phyloP scores from a whole-genome alignment of 495 filamentous ascomycete species.

The Tuber borchii region DNA sequence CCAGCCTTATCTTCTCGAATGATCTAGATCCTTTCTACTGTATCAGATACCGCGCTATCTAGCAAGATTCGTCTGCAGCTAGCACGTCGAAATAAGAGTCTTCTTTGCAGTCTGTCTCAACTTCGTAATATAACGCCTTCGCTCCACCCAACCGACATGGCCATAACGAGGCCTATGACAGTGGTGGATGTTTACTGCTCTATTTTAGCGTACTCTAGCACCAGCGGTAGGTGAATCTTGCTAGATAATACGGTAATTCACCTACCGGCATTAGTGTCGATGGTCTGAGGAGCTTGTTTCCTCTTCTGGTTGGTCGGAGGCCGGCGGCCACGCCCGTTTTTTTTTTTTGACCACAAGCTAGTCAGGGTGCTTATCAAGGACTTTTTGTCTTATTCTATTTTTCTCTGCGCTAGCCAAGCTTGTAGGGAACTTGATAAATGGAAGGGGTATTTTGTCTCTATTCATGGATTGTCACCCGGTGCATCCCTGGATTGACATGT shows the following conservation, averaged over 20 bases:
- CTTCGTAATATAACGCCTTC: too few species aligned
- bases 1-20: not conserved
- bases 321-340: too few species aligned
- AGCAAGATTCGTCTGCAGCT: too few species aligned
- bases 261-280: not conserved
- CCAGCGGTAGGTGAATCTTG: too few species aligned
- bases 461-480: not conserved
- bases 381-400: not conserved
- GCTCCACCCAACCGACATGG: too few species aligned
- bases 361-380: not conserved
- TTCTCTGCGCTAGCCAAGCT: not conserved
- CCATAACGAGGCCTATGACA: too few species aligned
- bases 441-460: not conserved
- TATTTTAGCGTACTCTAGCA: too few species aligned
- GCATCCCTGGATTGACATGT: not conserved
- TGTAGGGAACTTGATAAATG: not conserved
- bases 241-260: too few species aligned
- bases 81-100: too few species aligned
- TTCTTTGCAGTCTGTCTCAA: too few species aligned
- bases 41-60: too few species aligned
- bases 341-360: not conserved
- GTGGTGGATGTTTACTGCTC: too few species aligned
- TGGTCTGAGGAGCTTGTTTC: not conserved
- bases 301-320: not conserved
- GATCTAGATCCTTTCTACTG: not conserved